Evolutionary conservation across 2,329 filamentous ascomycete species (phyloP).

Genomic region (Immersiporthe knoxdaviesiana): DNA sequence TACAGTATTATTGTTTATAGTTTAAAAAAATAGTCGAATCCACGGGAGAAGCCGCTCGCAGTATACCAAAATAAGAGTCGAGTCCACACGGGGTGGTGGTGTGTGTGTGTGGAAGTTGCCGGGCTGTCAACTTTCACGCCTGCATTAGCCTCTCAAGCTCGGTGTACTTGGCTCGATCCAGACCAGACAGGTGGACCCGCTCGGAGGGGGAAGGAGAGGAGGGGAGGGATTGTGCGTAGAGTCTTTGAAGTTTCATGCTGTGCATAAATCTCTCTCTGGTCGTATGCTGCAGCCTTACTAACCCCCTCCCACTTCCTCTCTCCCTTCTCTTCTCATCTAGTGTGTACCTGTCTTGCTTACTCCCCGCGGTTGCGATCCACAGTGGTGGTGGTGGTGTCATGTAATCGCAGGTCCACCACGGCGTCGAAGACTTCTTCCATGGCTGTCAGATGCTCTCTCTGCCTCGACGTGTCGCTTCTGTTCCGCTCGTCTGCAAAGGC

Average conservation of each 20-base stretch:
- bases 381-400: background rate
- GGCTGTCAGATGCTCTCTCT: conserved; percentile 70
- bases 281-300: conserved; percentile 2
- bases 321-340: background rate
- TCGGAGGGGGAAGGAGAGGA: too few species aligned
- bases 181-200: background rate
- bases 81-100: too few species aligned
- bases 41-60: background rate
- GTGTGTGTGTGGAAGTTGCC: background rate
- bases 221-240: background rate
- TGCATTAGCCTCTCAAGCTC: background rate
- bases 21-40: too few species aligned
- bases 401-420: conserved; percentile 9
- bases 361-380: conserved; percentile 30
- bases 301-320: background rate
- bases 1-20: too few species aligned
- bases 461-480: conserved; percentile 61
- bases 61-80: background rate
- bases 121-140: background rate
- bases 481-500: conserved; percentile 81
- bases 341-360: conserved; percentile 26
- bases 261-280: conserved; percentile 4
- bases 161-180: background rate
- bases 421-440: conserved; percentile 74
- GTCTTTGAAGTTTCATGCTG: background rate